Evolutionary conservation across 2,329 filamentous ascomycete species (phyloP).

Genomic region (Neocucurbitaria cava): DNA sequence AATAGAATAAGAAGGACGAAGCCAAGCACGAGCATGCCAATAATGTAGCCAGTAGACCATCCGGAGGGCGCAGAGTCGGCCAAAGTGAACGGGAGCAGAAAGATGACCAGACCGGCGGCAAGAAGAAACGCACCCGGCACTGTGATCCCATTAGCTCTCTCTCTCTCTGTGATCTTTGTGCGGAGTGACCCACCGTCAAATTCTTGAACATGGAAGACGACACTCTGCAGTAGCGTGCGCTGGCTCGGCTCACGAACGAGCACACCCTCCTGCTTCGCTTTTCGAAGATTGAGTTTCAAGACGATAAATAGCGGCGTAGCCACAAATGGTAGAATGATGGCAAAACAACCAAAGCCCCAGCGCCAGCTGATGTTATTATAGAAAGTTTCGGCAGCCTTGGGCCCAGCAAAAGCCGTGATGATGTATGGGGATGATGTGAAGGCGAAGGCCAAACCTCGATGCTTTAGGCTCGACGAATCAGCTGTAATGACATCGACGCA

Average conservation of each 20-base stretch:
- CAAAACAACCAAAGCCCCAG: conserved; percentile 72
- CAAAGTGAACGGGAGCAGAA: conserved; percentile 60
- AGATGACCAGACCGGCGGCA: conserved; percentile 53
- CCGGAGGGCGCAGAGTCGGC: conserved; percentile 53
- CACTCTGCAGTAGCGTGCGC: conserved; percentile 51
- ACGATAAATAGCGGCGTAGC: conserved; percentile 65
- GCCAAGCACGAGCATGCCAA: conserved; percentile 60
- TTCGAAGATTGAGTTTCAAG: conserved; percentile 59
- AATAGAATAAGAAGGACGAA: conserved; percentile 57
- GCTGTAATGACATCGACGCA: conserved; percentile 69
- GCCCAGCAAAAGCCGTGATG: conserved; percentile 16
- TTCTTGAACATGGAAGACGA: conserved; percentile 50
- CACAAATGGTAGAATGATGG: conserved; percentile 67
- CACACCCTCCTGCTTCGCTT: conserved; percentile 61
- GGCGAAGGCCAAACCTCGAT: conserved; percentile 66
- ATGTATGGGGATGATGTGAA: conserved; percentile 35
- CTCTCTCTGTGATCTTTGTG: neutral
- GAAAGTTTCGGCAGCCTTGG: conserved; percentile 53
- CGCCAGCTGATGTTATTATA: conserved; percentile 45
- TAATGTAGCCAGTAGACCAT: conserved; percentile 61
- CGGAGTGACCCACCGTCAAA: conserved; percentile 41
- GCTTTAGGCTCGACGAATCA: conserved; percentile 66
- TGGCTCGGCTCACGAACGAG: conserved; percentile 55
- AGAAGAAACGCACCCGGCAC: conserved; percentile 55
- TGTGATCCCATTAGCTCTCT: conserved; percentile 38